Percentiles rank a stretch among this genome's conserved stretches.
phyloP scores from a whole-genome alignment of 352 stramenopile genomes.

The Phytophthora pseudosyringae region DNA sequence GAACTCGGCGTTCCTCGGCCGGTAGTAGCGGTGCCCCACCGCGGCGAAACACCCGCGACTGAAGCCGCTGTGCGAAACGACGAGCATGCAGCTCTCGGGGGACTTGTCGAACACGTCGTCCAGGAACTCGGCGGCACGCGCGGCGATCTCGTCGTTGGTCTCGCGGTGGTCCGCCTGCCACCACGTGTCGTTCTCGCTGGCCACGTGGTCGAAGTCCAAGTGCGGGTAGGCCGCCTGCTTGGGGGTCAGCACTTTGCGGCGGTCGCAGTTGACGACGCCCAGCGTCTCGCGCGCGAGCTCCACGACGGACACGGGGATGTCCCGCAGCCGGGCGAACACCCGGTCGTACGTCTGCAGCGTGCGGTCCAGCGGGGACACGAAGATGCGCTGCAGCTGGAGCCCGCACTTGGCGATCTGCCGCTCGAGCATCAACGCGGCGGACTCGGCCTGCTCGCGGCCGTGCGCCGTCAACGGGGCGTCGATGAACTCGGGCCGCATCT shows the following conservation, averaged over 20 bases:
- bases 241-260: constrained; percentile 45
- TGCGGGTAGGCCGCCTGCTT: constrained; percentile 52
- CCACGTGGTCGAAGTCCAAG: constrained; percentile 58
- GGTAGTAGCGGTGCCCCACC: constrained; percentile 71
- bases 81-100: constrained; percentile 46
- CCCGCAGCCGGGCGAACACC: constrained; percentile 35
- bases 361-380: constrained; percentile 73
- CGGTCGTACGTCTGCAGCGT: constrained; percentile 68
- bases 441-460: constrained; percentile 47
- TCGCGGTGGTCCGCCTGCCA: constrained; percentile 66
- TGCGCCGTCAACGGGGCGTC: constrained; percentile 60
- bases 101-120: constrained; percentile 48
- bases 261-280: constrained; percentile 69
- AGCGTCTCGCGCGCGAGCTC: constrained; percentile 72
- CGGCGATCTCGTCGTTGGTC: constrained; percentile 64
- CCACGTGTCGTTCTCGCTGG: constrained; percentile 58
- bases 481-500: constrained; percentile 59
- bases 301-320: constrained; percentile 55
- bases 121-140: constrained; percentile 56
- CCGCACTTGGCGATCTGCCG: constrained; percentile 50
- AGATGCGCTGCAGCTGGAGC: constrained; percentile 58
- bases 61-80: constrained; percentile 78
- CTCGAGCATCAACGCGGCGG: constrained; percentile 45
- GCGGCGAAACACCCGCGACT: constrained; percentile 63
- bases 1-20: constrained; percentile 70